A percentile compares a stretch with the other conserved stretches of the same genome.
Conservation (phyloP, 768 basidiomycete species). For the Suillus fuscotomentosus region DNA sequence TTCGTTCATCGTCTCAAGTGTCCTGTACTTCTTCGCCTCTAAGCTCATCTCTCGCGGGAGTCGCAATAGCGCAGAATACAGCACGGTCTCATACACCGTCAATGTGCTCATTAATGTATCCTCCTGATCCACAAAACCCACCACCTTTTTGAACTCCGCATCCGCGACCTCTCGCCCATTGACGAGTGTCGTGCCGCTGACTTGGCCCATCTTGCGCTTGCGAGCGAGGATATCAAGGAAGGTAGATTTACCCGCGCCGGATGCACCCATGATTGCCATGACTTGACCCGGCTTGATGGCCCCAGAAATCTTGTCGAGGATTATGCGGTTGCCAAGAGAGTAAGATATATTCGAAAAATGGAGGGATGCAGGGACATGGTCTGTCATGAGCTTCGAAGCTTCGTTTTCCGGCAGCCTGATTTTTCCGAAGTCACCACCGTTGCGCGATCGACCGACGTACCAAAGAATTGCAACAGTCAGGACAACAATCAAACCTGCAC, state of each 20-base stretch:
- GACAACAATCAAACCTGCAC: conserved; percentile 74
- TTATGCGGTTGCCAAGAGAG: conserved; percentile 54
- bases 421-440: conserved; percentile 62
- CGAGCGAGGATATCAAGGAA: conserved; percentile 94
- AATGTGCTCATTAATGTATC: conserved; percentile 96
- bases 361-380: conserved; percentile 92
- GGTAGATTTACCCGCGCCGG: conserved; percentile 95
- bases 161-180: conserved; percentile 81
- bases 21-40: conserved; percentile 93
- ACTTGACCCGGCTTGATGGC: conserved; percentile 85
- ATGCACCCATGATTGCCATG: conserved; percentile 96
- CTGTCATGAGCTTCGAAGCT: conserved; percentile 82
- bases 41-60: conserved; percentile 93
- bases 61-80: conserved; percentile 89
- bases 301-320: conserved; percentile 83
- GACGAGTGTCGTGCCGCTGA: conserved; percentile 72
- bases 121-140: conserved; percentile 97
- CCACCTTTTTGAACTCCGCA: conserved; percentile 77
- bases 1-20: conserved; percentile 95
- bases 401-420: conserved; percentile 83
- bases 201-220: conserved; percentile 79
- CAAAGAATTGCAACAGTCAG: conserved; percentile 75
- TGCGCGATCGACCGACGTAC: conserved; percentile 75
- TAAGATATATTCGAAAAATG: conserved; percentile 89
- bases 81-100: conserved; percentile 96